phyloP scores from a whole-genome alignment of 2,329 filamentous ascomycete species.

The Colletotrichum sojae region DNA sequence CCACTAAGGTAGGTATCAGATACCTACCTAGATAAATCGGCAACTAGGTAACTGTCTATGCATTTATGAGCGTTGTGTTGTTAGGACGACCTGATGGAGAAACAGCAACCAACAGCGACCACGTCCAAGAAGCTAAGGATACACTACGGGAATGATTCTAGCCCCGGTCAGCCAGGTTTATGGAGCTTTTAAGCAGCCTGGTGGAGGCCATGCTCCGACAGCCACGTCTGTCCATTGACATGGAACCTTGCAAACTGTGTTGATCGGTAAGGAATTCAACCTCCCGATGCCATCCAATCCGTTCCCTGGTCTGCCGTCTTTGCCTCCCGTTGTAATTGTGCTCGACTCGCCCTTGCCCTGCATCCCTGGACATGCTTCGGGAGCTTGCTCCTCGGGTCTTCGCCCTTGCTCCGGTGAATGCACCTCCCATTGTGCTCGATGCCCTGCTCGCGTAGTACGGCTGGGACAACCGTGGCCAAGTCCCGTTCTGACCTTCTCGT shows the following conservation, averaged over 20 bases:
- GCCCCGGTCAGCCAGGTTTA: constrained; percentile 16
- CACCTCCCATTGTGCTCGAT: background rate
- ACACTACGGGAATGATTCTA: background rate
- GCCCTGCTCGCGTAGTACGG: background rate
- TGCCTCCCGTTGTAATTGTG: constrained; percentile 10
- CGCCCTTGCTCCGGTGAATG: background rate
- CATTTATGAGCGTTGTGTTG: no score
- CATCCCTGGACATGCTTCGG: background rate
- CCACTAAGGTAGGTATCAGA: no score
- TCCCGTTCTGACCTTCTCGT: background rate
- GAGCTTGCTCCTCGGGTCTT: background rate
- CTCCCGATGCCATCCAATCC: constrained; percentile 16
- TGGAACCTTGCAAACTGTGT: constrained; percentile 15
- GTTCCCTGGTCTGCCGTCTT: background rate
- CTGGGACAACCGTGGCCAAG: background rate
- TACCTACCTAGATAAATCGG: no score
- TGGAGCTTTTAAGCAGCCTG: constrained; percentile 12
- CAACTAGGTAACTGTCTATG: no score
- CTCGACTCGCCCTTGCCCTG: background rate
- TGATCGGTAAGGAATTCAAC: constrained; percentile 12
- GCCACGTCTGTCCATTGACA: background rate
- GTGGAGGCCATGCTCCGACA: constrained; percentile 16
- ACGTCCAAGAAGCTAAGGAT: no score
- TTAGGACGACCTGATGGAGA: no score
- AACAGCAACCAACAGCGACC: no score